A percentile compares a stretch with the other conserved stretches of the same genome.
These are phyloP conservation scores for Lactifluus hygrophoroides DNA, from an alignment of 768 basidiomycete genomes.

Conservation along the genomic window DNA sequence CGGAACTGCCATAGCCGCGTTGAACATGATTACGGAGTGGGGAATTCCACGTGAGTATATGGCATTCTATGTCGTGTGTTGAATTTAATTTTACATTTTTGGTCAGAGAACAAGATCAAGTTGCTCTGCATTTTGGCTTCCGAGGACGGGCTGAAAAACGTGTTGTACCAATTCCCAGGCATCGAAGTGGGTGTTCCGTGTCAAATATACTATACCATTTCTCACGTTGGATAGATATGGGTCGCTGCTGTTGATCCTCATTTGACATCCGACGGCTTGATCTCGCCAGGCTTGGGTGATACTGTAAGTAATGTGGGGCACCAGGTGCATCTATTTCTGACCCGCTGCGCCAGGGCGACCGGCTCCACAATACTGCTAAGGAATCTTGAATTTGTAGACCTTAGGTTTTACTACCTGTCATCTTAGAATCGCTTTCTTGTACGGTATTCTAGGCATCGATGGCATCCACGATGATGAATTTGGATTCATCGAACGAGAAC, in stretches of 20 bases:
- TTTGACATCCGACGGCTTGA: slow-evolving; percentile 67
- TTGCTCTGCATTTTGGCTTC: slow-evolving; percentile 78
- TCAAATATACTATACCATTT: neutral
- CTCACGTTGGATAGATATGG: slow-evolving; percentile 55
- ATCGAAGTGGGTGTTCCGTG: slow-evolving; percentile 55
- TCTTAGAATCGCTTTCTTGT: neutral
- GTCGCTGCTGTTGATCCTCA: slow-evolving; percentile 70
- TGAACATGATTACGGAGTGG: slow-evolving; percentile 82
- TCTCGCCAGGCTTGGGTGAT: slow-evolving; percentile 88
- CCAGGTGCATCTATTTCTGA: neutral
- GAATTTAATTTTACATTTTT: neutral
- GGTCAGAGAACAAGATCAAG: slow-evolving; percentile 60
- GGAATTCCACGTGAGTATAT: slow-evolving; percentile 56
- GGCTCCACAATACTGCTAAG: slow-evolving; percentile 60
- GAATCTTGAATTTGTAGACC: neutral
- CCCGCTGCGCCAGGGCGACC: slow-evolving; percentile 58
- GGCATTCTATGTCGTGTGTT: neutral
- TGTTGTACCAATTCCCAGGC: slow-evolving; percentile 61
- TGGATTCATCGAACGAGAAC: neutral
- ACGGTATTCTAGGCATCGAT: neutral
- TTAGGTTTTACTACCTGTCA: neutral
- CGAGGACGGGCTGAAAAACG: slow-evolving; percentile 56
- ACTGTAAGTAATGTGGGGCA: slow-evolving; percentile 43
- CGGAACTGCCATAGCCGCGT: slow-evolving; percentile 81
- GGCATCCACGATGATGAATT: neutral